Evolutionary conservation across 176 grass and related monocot genomes (phyloP).

Genomic region (Phoenix dactylifera): DNA sequence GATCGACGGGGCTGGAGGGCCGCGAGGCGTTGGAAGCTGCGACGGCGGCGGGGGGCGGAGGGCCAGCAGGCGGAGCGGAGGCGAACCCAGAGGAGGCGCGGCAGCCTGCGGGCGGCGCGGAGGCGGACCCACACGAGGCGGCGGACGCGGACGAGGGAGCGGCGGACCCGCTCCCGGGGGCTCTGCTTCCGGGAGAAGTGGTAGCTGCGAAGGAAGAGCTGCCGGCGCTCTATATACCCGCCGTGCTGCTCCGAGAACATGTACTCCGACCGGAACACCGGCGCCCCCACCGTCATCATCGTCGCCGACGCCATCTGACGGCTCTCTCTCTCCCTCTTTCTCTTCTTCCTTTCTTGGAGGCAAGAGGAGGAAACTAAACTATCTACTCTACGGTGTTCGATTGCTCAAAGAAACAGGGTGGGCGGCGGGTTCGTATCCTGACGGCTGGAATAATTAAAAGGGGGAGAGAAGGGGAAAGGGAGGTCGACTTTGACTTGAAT

Average conservation of each 20-base stretch:
- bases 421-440: too few relatives aligned
- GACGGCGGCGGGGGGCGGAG: background rate
- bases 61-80: background rate
- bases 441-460: too few relatives aligned
- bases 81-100: conserved; percentile 6
- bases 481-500: too few relatives aligned
- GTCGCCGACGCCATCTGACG: too few relatives aligned
- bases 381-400: too few relatives aligned
- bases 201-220: conserved; percentile 90
- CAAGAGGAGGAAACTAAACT: too few relatives aligned
- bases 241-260: conserved; percentile 67
- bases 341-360: too few relatives aligned
- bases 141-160: conserved; percentile 32
- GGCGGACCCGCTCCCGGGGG: conserved; percentile 4
- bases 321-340: too few relatives aligned
- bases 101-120: conserved; percentile 32
- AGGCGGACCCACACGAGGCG: conserved; percentile 67
- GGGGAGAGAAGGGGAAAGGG: too few relatives aligned
- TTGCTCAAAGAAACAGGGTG: too few relatives aligned
- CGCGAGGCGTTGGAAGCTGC: background rate
- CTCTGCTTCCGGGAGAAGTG: conserved; percentile 65
- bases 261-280: conserved; percentile 34
- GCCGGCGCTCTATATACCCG: conserved; percentile 48
- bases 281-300: background rate
- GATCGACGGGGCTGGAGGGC: background rate